Base-by-base conservation (phyloP, 2,329 filamentous ascomycete genomes). In the Colletotrichum limetticola region DNA sequence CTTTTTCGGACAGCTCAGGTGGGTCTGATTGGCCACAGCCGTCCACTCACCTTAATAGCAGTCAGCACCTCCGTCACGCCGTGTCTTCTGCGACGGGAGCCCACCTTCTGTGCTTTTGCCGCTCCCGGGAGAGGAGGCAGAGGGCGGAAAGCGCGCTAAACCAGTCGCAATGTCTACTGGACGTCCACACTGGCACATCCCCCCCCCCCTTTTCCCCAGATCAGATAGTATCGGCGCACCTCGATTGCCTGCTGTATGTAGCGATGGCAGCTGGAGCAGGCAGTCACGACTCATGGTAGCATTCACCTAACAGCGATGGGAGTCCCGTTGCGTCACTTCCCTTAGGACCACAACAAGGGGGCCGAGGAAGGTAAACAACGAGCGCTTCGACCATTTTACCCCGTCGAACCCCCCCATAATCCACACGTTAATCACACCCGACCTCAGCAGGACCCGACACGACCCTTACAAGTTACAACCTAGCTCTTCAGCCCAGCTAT, bases 301-400 rank as follows among this genome's bases (percentile, higher is more conserved):
- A 42, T 9, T 53, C 57, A 62, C 19, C 30, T 68, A 14, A 19
- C 32, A 37, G 37, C 26, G 37, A 62, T n/a, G n/a, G 16, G 59
- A 68, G 35, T 65, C 32, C 61, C 55, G 42, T 46, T 66, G 62
- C 56, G 56, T 61, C 28, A 53, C 60, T 35, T 37, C 57, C 24
- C 30, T 2, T 49, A 61, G 42, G 42, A 72, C 59, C 70, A 65
- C 28, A 66, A 68, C 68, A 68, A 26, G 70, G 74, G 71, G 71
- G 71, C 75, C 42, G 26, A 49, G 72, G 71, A 69, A 73, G 81
- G 79, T 80, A 82, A 81, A 82, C 80, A 81, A 81, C 42, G 24
- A 37, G 42, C 76, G 71, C 77, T 76, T 74, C 49, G 69, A 52
- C 75, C 77, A 73, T 72, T 66, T 65, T 30, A 42, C 49, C 32